phyloP scores from a whole-genome alignment of 441 rosid genomes.

The Jatropha multifida region DNA sequence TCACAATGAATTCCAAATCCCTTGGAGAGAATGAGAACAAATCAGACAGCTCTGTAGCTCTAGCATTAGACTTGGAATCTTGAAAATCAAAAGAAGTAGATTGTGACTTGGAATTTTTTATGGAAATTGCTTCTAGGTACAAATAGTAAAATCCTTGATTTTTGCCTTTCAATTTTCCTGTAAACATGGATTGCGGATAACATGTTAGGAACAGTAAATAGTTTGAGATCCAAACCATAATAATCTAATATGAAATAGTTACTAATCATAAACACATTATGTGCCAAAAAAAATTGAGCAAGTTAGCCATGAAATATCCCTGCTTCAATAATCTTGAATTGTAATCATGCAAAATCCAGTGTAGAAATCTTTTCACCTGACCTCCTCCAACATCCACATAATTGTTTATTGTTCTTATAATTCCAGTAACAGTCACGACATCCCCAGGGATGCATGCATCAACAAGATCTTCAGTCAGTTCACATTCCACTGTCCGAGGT shows the following conservation, averaged over 20 bases:
- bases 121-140: slow-evolving; percentile 86
- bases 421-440: slow-evolving; percentile 95
- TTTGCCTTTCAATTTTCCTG: slow-evolving; percentile 91
- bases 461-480: slow-evolving; percentile 90
- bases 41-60: slow-evolving; percentile 65
- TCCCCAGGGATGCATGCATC: slow-evolving; percentile 97
- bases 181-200: slow-evolving; percentile 16
- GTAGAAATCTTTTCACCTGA: slow-evolving; percentile 27
- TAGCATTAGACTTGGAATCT: slow-evolving; percentile 45
- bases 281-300: background rate
- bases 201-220: slow-evolving; percentile 19
- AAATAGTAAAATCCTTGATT: slow-evolving; percentile 92
- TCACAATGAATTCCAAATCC: slow-evolving; percentile 94
- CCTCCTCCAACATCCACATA: slow-evolving; percentile 99
- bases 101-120: slow-evolving; percentile 79
- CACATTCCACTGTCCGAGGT: slow-evolving; percentile 98
- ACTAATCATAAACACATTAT: background rate
- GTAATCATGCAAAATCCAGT: slow-evolving; percentile 4
- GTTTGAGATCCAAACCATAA: background rate
- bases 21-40: slow-evolving; percentile 74
- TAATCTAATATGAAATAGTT: background rate
- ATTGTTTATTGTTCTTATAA: slow-evolving; percentile 82
- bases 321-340: background rate
- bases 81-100: slow-evolving; percentile 55
- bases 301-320: background rate